Conservation (phyloP, 176 grass and related monocot species). For the Juncus inflexus region DNA sequence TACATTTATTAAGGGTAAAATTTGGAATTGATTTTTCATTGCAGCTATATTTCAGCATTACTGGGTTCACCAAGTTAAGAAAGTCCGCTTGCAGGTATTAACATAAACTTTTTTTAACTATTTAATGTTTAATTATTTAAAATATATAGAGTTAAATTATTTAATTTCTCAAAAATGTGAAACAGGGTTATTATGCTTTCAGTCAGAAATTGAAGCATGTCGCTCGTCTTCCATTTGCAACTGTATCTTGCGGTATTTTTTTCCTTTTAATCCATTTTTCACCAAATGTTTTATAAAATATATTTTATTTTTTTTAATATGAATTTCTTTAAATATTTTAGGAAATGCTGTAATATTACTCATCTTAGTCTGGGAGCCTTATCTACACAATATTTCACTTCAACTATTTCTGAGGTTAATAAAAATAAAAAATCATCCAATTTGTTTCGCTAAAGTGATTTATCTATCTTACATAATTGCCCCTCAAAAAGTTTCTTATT, state of each 20-base stretch:
- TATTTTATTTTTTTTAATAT: slow-evolving; percentile 18
- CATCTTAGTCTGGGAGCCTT: slow-evolving; percentile 76
- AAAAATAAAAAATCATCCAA: slow-evolving; percentile 2
- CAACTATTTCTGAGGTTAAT: slow-evolving; percentile 63
- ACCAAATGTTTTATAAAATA: slow-evolving; percentile 11
- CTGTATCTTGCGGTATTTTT: slow-evolving; percentile 67
- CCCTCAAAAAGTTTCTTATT: neutral
- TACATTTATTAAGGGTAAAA: slow-evolving; percentile 14
- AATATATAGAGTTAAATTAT: too few species aligned
- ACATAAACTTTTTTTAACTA: neutral
- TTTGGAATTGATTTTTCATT: slow-evolving; percentile 22
- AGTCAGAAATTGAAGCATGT: slow-evolving; percentile 82
- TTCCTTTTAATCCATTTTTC: neutral
- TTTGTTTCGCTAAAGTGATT: too few species aligned
- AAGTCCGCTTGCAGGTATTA: slow-evolving; percentile 96
- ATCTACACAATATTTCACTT: slow-evolving; percentile 57
- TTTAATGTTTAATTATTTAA: neutral
- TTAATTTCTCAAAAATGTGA: slow-evolving; percentile 18
- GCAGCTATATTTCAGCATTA: slow-evolving; percentile 96
- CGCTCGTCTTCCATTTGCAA: slow-evolving; percentile 78
- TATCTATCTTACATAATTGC: neutral
- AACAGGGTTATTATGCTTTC: slow-evolving; percentile 89
- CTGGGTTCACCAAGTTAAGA: slow-evolving; percentile 93
- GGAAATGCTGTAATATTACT: slow-evolving; percentile 84
- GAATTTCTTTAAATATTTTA: slow-evolving; percentile 25